Conservation (phyloP, 2,329 filamentous ascomycete genomes). For the Pseudohalonectria lignicola region DNA sequence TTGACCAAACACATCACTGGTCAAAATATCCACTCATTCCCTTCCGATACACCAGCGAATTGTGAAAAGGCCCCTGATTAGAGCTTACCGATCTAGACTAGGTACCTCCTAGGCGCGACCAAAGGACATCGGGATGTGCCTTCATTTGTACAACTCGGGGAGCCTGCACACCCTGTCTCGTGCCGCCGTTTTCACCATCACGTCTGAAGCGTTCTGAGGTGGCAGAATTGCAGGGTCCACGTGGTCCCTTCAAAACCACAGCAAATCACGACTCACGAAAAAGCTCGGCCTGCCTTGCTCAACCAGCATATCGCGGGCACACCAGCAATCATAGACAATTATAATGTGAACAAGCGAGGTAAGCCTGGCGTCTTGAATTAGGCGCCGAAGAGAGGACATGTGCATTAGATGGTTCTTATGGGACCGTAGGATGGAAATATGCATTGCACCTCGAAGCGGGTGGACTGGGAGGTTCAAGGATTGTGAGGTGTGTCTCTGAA, state of each 20-base stretch:
- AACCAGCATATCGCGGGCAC: neutral
- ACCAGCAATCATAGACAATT: neutral
- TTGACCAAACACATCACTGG: no score
- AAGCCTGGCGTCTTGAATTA: neutral
- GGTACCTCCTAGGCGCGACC: no score
- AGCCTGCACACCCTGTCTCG: no score
- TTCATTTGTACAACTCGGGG: no score
- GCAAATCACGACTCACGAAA: neutral
- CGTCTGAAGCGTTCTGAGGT: neutral
- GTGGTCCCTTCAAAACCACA: neutral
- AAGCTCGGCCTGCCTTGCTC: neutral
- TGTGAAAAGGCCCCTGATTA: no score
- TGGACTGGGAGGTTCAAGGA: neutral
- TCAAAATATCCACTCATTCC: neutral
- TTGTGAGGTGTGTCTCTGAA: neutral
- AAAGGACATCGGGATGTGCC: no score
- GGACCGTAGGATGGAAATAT: neutral
- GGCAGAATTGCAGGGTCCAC: neutral
- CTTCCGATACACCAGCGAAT: no score
- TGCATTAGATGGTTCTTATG: neutral
- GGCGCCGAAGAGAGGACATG: neutral
- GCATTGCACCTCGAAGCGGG: neutral
- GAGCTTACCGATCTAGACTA: no score
- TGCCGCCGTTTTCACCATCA: no score
- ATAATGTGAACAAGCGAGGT: neutral